These are phyloP conservation scores for Fraxinus nigra DNA, from an alignment of 305 asterid genomes.

Conservation along the genomic window DNA sequence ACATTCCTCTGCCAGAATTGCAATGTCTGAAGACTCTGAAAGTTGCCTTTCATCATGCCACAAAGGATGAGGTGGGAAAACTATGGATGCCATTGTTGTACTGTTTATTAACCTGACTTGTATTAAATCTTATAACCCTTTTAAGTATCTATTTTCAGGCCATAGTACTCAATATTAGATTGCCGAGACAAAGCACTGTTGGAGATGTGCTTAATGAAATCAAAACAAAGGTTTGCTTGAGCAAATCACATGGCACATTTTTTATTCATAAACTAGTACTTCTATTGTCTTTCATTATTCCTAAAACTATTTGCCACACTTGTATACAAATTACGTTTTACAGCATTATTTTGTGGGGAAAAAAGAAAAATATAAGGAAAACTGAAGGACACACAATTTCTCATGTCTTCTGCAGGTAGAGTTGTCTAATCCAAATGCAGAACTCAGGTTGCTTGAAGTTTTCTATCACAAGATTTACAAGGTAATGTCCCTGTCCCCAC, in stretches of 20 bases:
- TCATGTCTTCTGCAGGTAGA: slow-evolving; percentile 61
- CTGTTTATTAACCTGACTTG: neutral
- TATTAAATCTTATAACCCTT: neutral
- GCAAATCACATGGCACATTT: slow-evolving; percentile 6
- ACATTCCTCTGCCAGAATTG: slow-evolving; percentile 94
- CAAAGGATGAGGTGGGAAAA: slow-evolving; percentile 78
- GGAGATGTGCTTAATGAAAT: slow-evolving; percentile 93
- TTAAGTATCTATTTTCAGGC: too few relatives aligned
- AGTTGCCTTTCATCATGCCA: slow-evolving; percentile 90
- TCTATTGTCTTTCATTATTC: slow-evolving; percentile 1
- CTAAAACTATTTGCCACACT: neutral
- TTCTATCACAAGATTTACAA: slow-evolving; percentile 97
- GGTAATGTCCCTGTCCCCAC: slow-evolving; percentile 46
- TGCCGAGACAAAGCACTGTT: slow-evolving; percentile 75
- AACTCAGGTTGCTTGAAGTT: slow-evolving; percentile 95
- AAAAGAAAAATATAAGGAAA: neutral
- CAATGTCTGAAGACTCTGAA: slow-evolving; percentile 92
- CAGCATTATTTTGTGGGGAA: neutral
- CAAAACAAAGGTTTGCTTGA: slow-evolving; percentile 69
- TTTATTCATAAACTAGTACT: neutral
- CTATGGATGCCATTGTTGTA: slow-evolving; percentile 13
- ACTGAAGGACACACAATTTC: slow-evolving; percentile 5
- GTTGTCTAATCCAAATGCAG: slow-evolving; percentile 89
- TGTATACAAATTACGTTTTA: neutral
- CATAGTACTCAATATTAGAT: too few relatives aligned